phyloP scores from a whole-genome alignment of 2,329 filamentous ascomycete species.

The Xylaria sp. region DNA sequence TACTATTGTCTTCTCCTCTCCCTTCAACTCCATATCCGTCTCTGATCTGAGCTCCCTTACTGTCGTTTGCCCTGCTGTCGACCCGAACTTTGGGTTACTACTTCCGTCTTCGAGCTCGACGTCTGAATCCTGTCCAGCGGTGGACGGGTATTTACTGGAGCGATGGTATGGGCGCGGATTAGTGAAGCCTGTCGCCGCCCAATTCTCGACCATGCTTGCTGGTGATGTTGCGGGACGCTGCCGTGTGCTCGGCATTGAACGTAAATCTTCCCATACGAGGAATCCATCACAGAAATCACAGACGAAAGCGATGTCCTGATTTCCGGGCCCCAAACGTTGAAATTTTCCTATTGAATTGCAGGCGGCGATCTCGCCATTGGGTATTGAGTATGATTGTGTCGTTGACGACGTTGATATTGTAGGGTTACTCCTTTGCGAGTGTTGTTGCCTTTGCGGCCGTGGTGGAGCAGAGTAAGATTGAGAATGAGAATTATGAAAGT shows the following conservation, averaged over 20 bases:
- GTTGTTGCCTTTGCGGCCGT: conserved; percentile 21
- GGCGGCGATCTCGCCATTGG: conserved; percentile 55
- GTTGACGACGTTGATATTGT: conserved; percentile 16
- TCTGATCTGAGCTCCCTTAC: conserved; percentile 1
- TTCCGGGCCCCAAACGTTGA: conserved; percentile 62
- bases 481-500: conserved; percentile 28
- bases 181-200: conserved; percentile 62
- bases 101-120: conserved; percentile 32
- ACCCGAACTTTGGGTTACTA: not conserved
- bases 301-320: conserved; percentile 65
- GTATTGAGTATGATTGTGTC: conserved; percentile 25
- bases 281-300: conserved; percentile 72
- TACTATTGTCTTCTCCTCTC: conserved; percentile 62
- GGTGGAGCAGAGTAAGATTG: conserved; percentile 26
- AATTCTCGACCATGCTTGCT: conserved; percentile 53
- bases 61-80: not conserved
- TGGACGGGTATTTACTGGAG: not conserved
- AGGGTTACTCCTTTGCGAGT: conserved; percentile 7
- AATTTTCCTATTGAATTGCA: conserved; percentile 67
- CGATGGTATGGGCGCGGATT: conserved; percentile 17
- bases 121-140: conserved; percentile 15
- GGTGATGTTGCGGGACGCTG: conserved; percentile 44
- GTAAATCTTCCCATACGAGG: conserved; percentile 67
- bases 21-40: conserved; percentile 46
- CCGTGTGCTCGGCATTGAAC: conserved; percentile 62